Evolutionary conservation across 2,329 filamentous ascomycete genomes (phyloP).

Genomic region (Fusarium anthophilum): DNA sequence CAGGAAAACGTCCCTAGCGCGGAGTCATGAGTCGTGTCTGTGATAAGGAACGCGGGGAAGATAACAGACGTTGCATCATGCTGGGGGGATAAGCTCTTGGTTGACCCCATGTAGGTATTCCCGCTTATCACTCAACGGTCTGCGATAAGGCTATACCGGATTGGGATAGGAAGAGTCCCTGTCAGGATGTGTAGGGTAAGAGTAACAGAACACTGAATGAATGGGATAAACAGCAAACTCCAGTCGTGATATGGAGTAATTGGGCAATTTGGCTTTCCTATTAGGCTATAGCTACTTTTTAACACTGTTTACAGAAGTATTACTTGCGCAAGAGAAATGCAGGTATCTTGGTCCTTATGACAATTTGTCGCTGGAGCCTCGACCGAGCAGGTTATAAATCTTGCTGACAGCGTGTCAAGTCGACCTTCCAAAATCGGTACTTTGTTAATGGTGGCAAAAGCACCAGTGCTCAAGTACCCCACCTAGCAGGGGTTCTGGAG

Average conservation of each 20-base stretch:
- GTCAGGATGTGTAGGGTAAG: neutral
- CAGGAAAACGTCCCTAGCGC: neutral
- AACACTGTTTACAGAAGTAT: accelerated
- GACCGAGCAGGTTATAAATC: accelerated
- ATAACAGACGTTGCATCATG: neutral
- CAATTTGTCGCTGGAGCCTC: accelerated
- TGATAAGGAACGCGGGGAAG: neutral
- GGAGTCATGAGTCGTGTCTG: neutral
- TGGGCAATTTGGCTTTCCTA: too few species aligned
- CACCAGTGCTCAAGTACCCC: accelerated
- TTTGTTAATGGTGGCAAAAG: accelerated
- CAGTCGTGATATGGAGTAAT: too few species aligned
- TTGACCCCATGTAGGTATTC: neutral
- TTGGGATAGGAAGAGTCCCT: neutral
- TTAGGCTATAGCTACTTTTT: accelerated
- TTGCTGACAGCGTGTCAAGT: accelerated
- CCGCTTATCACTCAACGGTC: neutral
- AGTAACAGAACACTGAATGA: neutral
- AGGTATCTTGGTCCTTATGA: accelerated
- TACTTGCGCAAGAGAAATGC: too few species aligned
- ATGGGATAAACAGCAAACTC: neutral
- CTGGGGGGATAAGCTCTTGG: neutral
- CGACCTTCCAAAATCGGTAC: accelerated
- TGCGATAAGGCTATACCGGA: neutral
- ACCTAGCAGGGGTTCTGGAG: accelerated